phyloP scores from a whole-genome alignment of 1,284 basidiomycete genomes.

The Malassezia psittaci region DNA sequence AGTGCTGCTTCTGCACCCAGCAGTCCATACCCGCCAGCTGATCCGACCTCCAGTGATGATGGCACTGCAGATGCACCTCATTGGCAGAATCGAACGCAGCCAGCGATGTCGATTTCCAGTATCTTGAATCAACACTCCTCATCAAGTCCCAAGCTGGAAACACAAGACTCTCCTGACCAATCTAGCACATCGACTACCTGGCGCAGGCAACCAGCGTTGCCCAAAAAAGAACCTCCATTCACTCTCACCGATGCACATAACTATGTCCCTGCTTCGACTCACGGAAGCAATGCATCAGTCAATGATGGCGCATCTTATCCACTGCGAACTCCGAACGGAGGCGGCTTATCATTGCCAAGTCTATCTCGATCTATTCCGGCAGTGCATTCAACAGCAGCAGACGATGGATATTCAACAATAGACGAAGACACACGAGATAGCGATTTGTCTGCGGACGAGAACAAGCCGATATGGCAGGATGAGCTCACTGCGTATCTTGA shows the following conservation, averaged over 20 bases:
- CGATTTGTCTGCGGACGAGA: constrained; percentile 39
- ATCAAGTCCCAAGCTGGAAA: not conserved
- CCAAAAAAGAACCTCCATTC: not conserved
- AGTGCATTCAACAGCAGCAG: too few relatives aligned
- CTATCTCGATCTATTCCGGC: too few relatives aligned
- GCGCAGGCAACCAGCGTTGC: not conserved
- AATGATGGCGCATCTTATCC: too few relatives aligned
- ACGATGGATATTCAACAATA: too few relatives aligned
- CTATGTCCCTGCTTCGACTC: not conserved
- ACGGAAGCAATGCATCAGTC: too few relatives aligned
- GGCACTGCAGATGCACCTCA: not conserved
- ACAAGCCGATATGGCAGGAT: constrained; percentile 27
- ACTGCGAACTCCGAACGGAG: too few relatives aligned
- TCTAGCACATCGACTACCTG: not conserved
- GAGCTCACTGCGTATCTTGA: constrained; percentile 33
- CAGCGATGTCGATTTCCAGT: constrained; percentile 15
- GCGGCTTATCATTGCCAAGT: too few relatives aligned
- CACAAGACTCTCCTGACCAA: not conserved
- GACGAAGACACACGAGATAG: constrained; percentile 29
- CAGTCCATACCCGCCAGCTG: too few relatives aligned
- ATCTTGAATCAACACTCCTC: constrained; percentile 10
- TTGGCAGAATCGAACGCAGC: constrained; percentile 12
- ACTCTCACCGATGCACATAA: not conserved
- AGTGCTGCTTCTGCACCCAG: too few relatives aligned
- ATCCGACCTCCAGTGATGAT: not conserved